Evolutionary conservation across 1,284 basidiomycete genomes (phyloP).

Genomic region (Fomes fomentarius): DNA sequence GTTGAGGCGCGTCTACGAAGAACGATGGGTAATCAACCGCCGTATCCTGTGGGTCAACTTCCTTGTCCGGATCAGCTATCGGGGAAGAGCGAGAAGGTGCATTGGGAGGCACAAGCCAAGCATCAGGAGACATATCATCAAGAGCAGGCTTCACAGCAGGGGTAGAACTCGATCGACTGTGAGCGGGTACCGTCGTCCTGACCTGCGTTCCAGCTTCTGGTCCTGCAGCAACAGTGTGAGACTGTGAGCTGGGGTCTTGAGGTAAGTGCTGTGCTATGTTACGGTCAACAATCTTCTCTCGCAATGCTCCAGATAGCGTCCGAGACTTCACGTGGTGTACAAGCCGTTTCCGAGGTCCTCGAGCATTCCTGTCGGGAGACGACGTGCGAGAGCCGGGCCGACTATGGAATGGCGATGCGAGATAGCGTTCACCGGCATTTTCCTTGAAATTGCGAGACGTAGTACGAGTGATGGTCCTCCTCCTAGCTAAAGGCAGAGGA

Average conservation of each 20-base stretch:
- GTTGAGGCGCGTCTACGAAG: conserved; percentile 33
- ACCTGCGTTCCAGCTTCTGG: not conserved
- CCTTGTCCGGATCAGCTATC: conserved; percentile 5
- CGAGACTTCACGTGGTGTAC: conserved; percentile 35
- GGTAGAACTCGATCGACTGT: conserved; percentile 33
- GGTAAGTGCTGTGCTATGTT: conserved; percentile 1
- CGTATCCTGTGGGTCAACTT: conserved; percentile 16
- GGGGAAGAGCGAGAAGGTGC: conserved; percentile 28
- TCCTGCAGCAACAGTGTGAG: not conserved
- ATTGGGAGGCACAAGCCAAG: conserved; percentile 37
- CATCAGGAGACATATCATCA: conserved; percentile 27
- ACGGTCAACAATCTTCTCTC: conserved; percentile 12
- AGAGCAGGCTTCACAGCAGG: conserved; percentile 25
- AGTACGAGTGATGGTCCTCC: conserved; percentile 47
- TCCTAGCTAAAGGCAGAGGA: conserved; percentile 45
- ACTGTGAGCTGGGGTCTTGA: not conserved
- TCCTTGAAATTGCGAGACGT: conserved; percentile 52
- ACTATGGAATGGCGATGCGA: conserved; percentile 44
- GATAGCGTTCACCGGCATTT: conserved; percentile 36
- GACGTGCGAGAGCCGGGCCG: conserved; percentile 44
- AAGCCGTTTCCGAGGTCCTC: conserved; percentile 19
- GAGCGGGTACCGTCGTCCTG: conserved; percentile 8
- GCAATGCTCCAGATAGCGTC: conserved; percentile 36
- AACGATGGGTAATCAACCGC: conserved; percentile 32
- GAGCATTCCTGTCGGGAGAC: conserved; percentile 39